Percentiles rank a stretch among this genome's conserved stretches.
Conservation (phyloP, 2,329 filamentous ascomycete genomes). For the Ophiocordyceps sinensis region DNA sequence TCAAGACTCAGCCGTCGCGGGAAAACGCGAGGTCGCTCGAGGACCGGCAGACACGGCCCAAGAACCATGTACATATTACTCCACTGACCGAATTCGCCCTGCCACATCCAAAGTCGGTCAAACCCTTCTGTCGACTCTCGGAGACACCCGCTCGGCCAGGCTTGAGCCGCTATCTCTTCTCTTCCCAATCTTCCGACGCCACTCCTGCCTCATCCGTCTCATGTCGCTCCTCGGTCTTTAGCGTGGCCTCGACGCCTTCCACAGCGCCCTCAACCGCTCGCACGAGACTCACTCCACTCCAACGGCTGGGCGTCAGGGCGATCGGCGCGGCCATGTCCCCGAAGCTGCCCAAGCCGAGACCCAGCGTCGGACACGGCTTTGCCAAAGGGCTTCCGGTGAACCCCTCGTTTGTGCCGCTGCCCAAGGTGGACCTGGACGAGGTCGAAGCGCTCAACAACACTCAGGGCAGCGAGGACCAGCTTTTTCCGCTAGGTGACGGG, state of each 20-base stretch:
- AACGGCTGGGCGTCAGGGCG: conserved; percentile 36
- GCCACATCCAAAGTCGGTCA: no score
- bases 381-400: conserved; percentile 29
- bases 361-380: conserved; percentile 10
- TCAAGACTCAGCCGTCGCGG: conserved; percentile 3
- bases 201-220: conserved; percentile 22
- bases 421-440: conserved; percentile 37
- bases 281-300: conserved; percentile 34
- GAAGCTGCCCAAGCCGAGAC: conserved; percentile 13
- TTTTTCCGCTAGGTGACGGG: conserved; percentile 29
- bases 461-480: conserved; percentile 41
- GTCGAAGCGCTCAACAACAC: conserved; percentile 33
- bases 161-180: conserved; percentile 20
- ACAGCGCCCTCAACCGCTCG: conserved; percentile 28
- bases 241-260: conserved; percentile 20
- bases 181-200: conserved; percentile 9
- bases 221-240: conserved; percentile 21
- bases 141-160: conserved; percentile 16
- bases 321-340: conserved; percentile 13
- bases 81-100: background rate
- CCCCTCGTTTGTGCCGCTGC: conserved; percentile 39
- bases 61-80: background rate
- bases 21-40: background rate
- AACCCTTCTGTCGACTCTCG: conserved; percentile 3
- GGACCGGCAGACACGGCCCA: background rate